Base-by-base conservation (phyloP, 1,284 basidiomycete species). In the Termitomyces sp. region DNA sequence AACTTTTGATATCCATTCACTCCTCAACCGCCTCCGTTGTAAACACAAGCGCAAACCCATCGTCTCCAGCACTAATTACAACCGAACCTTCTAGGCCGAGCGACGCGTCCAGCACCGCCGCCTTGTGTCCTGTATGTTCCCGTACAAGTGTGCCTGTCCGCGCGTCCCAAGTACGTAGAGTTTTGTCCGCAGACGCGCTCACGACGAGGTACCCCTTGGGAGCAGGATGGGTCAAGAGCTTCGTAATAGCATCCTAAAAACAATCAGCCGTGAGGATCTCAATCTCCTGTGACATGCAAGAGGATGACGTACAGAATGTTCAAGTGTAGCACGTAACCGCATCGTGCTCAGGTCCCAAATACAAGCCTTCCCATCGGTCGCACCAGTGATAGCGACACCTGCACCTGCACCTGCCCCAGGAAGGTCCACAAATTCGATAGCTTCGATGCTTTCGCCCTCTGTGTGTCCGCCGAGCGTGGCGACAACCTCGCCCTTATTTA, bases 291-390 rank as follows among this genome's bases (percentile, higher is more conserved):
- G n/a, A n/a, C n/a, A n/a, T n/a, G 10, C 6, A 9, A 28, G 59
- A 61, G 59, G 13, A 28, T 55, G 52, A 62, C 82, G 57, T 59
- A 93, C 91, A 69, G 85, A 77, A 66, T 96, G 93, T 59, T 88
- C 77, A 6, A 94, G 73, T 30, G 90, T 92, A 21, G 86, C 80
- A 55, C 94, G 82, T 47, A 94, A 69, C 57, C 89, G 80, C 77
- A 90, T 90, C 12, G 92, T 93, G 46, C 81, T 81, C 39, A 96
- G 77, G 72, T 99, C 96, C 94, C 94, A 98, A 42, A 98, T 86
- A 65, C 90, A 92, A 26, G 88, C 89, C 69, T 92, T 94, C 0
- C 95, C 94, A 67, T 99, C 97, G 8, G 95, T 98, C 1, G 84
- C 94, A 7, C 90, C 94, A 1, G 91, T 94, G 1, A 94, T 84